Evolutionary conservation across 2,329 filamentous ascomycete species (phyloP).

Genomic region (Trichoderma gracile): DNA sequence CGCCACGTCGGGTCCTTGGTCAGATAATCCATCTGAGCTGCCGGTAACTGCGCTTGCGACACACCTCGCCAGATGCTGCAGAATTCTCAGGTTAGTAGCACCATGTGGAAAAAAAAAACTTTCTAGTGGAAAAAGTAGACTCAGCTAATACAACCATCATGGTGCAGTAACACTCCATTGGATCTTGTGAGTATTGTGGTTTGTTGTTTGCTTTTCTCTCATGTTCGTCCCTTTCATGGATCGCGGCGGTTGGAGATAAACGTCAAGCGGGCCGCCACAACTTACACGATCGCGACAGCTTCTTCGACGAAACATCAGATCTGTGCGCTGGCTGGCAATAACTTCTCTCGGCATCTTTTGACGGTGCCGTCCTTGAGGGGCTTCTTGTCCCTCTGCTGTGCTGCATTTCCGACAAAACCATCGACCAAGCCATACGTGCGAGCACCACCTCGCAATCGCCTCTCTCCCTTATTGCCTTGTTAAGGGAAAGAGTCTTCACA

Average conservation of each 20-base stretch:
- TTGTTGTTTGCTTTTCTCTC: background rate
- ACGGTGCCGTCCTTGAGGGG: background rate
- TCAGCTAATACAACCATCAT: conserved; percentile 14
- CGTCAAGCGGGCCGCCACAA: conserved; percentile 1
- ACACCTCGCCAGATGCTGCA: conserved; percentile 15
- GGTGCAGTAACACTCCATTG: conserved; percentile 1
- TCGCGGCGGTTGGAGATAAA: background rate
- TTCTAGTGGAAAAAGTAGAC: background rate
- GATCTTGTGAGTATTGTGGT: background rate
- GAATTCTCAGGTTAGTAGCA: conserved; percentile 10
- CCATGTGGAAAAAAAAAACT: background rate
- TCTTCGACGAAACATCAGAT: background rate
- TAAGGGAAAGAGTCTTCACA: background rate
- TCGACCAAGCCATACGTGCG: background rate
- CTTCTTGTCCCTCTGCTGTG: background rate
- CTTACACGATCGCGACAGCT: conserved; percentile 9
- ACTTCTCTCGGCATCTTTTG: background rate
- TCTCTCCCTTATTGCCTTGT: conserved; percentile 11
- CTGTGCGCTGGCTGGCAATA: background rate
- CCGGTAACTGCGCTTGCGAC: conserved; percentile 13
- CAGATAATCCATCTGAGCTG: background rate
- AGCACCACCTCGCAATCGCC: background rate
- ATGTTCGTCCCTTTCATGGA: background rate
- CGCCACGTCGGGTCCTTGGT: background rate
- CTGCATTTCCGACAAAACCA: background rate